A percentile compares a stretch with the other conserved stretches of the same genome.
phyloP scores from a whole-genome alignment of 116 monocot species.

The Posidonia oceanica region DNA sequence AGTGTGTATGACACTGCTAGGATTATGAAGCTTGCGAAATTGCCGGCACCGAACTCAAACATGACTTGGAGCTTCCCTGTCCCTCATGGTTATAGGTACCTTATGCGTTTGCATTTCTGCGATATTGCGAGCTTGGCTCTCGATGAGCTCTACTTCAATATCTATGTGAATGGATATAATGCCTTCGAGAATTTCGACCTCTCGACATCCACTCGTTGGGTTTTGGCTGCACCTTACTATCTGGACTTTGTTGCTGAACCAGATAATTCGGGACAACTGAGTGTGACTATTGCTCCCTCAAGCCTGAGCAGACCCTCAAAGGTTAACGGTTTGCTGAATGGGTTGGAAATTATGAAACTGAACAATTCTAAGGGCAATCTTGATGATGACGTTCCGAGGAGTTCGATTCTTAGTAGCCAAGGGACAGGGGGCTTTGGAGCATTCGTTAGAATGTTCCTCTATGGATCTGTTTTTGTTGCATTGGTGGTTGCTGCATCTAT shows the following conservation, averaged over 20 bases:
- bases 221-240: slow-evolving; percentile 67
- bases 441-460: not conserved
- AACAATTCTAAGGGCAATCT: slow-evolving; percentile 22
- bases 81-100: slow-evolving; percentile 31
- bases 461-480: not conserved
- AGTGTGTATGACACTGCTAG: slow-evolving; percentile 57
- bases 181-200: slow-evolving; percentile 56
- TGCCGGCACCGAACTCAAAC: slow-evolving; percentile 14
- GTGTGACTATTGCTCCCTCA: slow-evolving; percentile 42
- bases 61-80: slow-evolving; percentile 60
- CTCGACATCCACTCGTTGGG: slow-evolving; percentile 25
- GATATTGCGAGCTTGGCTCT: slow-evolving; percentile 65
- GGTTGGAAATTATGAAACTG: slow-evolving; percentile 79
- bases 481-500: slow-evolving; percentile 5
- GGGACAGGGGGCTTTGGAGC: not conserved
- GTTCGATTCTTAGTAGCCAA: not conserved
- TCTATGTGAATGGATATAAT: slow-evolving; percentile 55
- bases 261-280: slow-evolving; percentile 24
- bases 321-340: slow-evolving; percentile 61
- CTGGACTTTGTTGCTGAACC: slow-evolving; percentile 51
- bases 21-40: slow-evolving; percentile 11
- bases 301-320: slow-evolving; percentile 19
- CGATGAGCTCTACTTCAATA: slow-evolving; percentile 50
- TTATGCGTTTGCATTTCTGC: slow-evolving; percentile 78
- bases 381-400: slow-evolving; percentile 1